Conservation (phyloP, 441 rosid genomes). For the Euphorbia celastroides region DNA sequence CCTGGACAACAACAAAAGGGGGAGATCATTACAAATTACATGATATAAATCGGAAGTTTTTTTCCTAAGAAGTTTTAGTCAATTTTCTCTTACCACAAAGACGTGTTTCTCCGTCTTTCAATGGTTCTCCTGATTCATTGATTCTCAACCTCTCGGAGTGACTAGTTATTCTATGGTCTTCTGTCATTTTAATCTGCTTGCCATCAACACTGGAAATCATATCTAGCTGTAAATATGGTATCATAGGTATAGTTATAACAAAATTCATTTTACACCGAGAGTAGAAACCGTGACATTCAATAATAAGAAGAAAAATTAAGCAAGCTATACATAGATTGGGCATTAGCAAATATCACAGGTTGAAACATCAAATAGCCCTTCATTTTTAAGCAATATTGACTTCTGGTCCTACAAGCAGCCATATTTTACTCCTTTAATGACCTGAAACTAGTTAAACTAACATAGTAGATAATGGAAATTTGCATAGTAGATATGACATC, state of each 20-base stretch:
- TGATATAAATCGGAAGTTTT: background rate
- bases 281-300: conserved; percentile 6
- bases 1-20: conserved; percentile 37
- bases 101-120: conserved; percentile 80
- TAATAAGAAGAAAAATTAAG: background rate
- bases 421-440: background rate
- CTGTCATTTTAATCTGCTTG: conserved; percentile 74
- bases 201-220: conserved; percentile 60
- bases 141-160: conserved; percentile 66
- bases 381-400: too few species aligned
- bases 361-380: background rate
- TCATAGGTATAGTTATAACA: conserved; percentile 7
- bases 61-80: background rate
- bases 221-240: conserved; percentile 23
- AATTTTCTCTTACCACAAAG: conserved; percentile 51
- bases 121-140: conserved; percentile 58
- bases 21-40: background rate
- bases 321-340: conserved; percentile 3
- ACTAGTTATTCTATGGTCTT: conserved; percentile 82
- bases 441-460: background rate
- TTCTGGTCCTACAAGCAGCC: background rate
- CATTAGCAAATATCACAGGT: background rate
- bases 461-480: background rate
- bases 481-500: background rate
- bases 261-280: conserved; percentile 1